Evolutionary conservation across 2,329 filamentous ascomycete genomes (phyloP), one percentile per base, ranked within the genome.

Genomic region (Aureobasidium melanogenum): DNA sequence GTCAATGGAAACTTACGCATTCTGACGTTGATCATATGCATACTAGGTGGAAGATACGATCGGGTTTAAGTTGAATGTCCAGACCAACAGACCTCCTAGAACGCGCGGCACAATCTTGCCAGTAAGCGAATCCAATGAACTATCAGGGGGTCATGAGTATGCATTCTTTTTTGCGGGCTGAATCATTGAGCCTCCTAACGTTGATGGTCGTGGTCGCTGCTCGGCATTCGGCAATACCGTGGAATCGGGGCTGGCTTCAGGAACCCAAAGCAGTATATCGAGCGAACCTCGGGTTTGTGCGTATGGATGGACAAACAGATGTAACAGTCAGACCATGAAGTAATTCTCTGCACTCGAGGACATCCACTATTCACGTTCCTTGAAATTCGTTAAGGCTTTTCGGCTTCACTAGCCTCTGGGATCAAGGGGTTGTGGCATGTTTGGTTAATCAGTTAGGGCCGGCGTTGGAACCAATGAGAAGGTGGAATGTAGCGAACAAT

Each of bases 301-400:
- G 22, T 28, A 28, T 15, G 24, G 30, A 22, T 22, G 32, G 24
- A 24, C 51, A 38, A 55, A 30, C 52, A 44, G 39, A 44, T 19
- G 52, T n/a, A 56, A 56, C 52, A 19, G 28, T 56, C 52, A 56
- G 52, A 12, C 15, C 39, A 56, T 56, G 38, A 43, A 7, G n/a
- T 30, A 30, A 12, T 15, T 14, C 3, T 41, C 24, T 56, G 36
- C 28, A 17, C n/a, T 17, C 26, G 5, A 44, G 39, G 52, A 28
- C 52, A 34, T 24, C 19, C 52, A 10, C 8, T 56, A 17, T 43
- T 17, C 38, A 34, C 26, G 38, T 24, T 56, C 34, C 22, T 34
- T n/a, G 39, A 44, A 32, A 56, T 56, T 15, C 12, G 52, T 6
- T n/a, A 8, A 28, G 51, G 43, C 15, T n/a, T n/a, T 26, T 43